Evolutionary conservation across 2,329 filamentous ascomycete species (phyloP).

Genomic region (Paraphoma sp.): DNA sequence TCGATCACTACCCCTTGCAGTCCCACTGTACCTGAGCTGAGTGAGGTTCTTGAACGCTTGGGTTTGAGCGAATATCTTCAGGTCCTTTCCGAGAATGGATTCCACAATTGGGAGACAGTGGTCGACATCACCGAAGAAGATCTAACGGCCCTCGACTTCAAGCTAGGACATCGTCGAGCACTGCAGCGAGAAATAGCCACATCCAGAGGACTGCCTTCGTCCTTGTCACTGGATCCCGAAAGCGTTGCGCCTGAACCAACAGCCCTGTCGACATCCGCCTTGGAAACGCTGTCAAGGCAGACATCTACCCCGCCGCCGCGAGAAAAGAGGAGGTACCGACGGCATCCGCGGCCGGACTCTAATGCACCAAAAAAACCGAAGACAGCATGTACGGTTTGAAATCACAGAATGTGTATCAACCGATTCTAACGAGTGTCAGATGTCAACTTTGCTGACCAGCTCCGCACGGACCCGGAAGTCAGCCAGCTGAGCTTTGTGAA

Average conservation of each 20-base stretch:
- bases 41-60: slow-evolving; percentile 39
- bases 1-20: slow-evolving; percentile 34
- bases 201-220: slow-evolving; percentile 39
- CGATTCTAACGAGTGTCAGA: slow-evolving; percentile 30
- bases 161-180: slow-evolving; percentile 47
- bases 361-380: slow-evolving; percentile 51
- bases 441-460: slow-evolving; percentile 51
- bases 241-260: slow-evolving; percentile 20
- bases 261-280: slow-evolving; percentile 37
- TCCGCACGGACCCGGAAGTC: slow-evolving; percentile 45
- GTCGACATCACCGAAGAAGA: slow-evolving; percentile 51
- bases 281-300: slow-evolving; percentile 34
- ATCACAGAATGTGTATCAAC: not conserved
- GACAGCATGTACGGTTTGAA: slow-evolving; percentile 43
- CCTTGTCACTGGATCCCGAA: slow-evolving; percentile 34
- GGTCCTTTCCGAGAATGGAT: slow-evolving; percentile 43
- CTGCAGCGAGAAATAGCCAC: slow-evolving; percentile 51
- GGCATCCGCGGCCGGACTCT: slow-evolving; percentile 45
- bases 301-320: slow-evolving; percentile 28
- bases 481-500: slow-evolving; percentile 47
- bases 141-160: slow-evolving; percentile 45
- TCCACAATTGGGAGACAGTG: slow-evolving; percentile 47
- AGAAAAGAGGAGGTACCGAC: slow-evolving; percentile 47
- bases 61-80: slow-evolving; percentile 38
- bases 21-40: slow-evolving; percentile 27